phyloP scores from a whole-genome alignment of 805 yeast species.

The Cyberlindnera xishuangbannaensis region DNA sequence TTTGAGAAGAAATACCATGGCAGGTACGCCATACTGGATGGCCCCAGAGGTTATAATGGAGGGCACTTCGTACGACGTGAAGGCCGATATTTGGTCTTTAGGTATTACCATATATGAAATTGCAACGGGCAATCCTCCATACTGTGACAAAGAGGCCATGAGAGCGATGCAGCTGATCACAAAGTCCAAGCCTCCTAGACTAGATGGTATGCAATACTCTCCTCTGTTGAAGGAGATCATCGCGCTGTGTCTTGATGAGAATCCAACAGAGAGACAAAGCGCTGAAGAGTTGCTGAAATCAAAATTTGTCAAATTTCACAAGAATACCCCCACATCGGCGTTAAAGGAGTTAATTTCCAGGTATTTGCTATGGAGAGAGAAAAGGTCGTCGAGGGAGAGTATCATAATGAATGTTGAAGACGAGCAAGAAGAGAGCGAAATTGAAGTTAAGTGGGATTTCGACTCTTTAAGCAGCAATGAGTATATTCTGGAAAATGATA shows the following conservation, averaged over 20 bases:
- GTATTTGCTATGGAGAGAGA: slow-evolving; percentile 73
- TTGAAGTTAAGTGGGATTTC: slow-evolving; percentile 80
- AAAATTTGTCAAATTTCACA: slow-evolving; percentile 62
- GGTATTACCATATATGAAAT: slow-evolving; percentile 94
- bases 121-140: slow-evolving; percentile 97
- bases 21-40: slow-evolving; percentile 98
- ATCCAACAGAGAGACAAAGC: slow-evolving; percentile 78
- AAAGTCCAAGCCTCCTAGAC: slow-evolving; percentile 87
- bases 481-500: slow-evolving; percentile 66
- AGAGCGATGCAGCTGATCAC: slow-evolving; percentile 94
- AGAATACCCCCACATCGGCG: slow-evolving; percentile 49
- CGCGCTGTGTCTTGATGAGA: slow-evolving; percentile 90
- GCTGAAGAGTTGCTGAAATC: slow-evolving; percentile 82
- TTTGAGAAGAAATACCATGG: slow-evolving; percentile 86
- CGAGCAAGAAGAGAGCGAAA: slow-evolving; percentile 34
- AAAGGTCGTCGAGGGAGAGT: slow-evolving; percentile 48
- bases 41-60: slow-evolving; percentile 97
- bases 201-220: slow-evolving; percentile 85
- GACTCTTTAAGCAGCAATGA: slow-evolving; percentile 74
- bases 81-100: slow-evolving; percentile 96
- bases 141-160: slow-evolving; percentile 89
- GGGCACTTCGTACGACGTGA: slow-evolving; percentile 79
- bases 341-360: slow-evolving; percentile 72
- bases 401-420: slow-evolving; percentile 35
- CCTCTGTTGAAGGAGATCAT: slow-evolving; percentile 75